These are phyloP conservation scores for Cytospora piceae DNA, from an alignment of 2,329 filamentous ascomycete species.

Conservation along the genomic window DNA sequence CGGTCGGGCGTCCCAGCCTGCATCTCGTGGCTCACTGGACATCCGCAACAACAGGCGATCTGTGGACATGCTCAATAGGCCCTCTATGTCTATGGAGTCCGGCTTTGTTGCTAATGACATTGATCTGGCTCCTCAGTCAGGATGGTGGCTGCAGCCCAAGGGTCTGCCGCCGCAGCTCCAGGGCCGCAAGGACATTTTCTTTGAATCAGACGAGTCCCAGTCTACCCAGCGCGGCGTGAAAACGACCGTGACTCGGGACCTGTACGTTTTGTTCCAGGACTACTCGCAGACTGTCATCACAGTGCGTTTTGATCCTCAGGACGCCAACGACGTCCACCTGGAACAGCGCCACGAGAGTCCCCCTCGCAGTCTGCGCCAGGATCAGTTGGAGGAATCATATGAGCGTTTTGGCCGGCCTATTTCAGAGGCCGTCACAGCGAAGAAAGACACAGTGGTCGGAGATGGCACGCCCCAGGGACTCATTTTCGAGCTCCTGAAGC, in stretches of 20 bases:
- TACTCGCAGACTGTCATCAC: conserved; percentile 94
- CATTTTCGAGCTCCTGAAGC: conserved; percentile 76
- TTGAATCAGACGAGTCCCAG: conserved; percentile 78
- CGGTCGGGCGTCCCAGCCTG: conserved; percentile 49
- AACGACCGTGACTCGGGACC: conserved; percentile 73
- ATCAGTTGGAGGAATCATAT: conserved; percentile 88
- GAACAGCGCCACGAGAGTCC: conserved; percentile 88
- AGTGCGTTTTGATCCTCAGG: conserved; percentile 74
- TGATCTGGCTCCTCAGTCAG: conserved; percentile 72
- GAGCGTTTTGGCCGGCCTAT: conserved; percentile 80
- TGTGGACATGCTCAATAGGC: conserved; percentile 70
- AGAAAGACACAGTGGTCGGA: conserved; percentile 79
- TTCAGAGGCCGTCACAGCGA: conserved; percentile 67
- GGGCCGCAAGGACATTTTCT: conserved; percentile 79
- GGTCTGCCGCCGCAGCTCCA: conserved; percentile 81
- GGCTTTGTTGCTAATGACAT: conserved; percentile 88
- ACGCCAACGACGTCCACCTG: conserved; percentile 72
- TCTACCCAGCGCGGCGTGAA: conserved; percentile 71
- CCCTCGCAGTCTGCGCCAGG: conserved; percentile 80
- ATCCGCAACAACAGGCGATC: conserved; percentile 57
- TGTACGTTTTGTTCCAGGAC: conserved; percentile 90
- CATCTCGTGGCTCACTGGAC: conserved; percentile 42
- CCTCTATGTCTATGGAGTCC: conserved; percentile 76
- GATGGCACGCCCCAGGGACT: conserved; percentile 82
- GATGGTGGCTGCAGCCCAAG: conserved; percentile 88